phyloP scores from a whole-genome alignment of 2,329 filamentous ascomycete species.

The Bipolaris bicolor region DNA sequence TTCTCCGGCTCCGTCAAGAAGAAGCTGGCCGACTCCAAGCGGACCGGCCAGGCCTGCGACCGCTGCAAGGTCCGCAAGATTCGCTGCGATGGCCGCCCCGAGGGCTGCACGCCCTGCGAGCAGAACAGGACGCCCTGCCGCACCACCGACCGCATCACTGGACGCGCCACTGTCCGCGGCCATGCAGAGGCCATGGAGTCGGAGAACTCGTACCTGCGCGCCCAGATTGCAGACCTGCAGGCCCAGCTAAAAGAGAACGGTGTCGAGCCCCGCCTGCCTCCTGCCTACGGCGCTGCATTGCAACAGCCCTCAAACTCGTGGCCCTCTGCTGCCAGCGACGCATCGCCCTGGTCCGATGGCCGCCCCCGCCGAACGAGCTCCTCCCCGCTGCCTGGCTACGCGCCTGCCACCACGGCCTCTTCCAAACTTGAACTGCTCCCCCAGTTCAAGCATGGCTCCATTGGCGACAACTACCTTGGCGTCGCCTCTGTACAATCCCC shows the following conservation, averaged over 20 bases:
- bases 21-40: slow-evolving; percentile 60
- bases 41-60: slow-evolving; percentile 86
- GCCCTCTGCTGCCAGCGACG: slow-evolving; percentile 25
- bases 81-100: slow-evolving; percentile 78
- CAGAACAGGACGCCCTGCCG: slow-evolving; percentile 78
- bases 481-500: slow-evolving; percentile 67
- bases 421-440: slow-evolving; percentile 46
- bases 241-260: slow-evolving; percentile 67
- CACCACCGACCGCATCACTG: slow-evolving; percentile 86
- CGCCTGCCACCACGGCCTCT: slow-evolving; percentile 23
- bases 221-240: slow-evolving; percentile 72
- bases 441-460: slow-evolving; percentile 54
- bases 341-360: slow-evolving; percentile 30
- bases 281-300: slow-evolving; percentile 39
- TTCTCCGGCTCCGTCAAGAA: slow-evolving; percentile 55
- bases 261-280: slow-evolving; percentile 62
- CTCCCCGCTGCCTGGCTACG: slow-evolving; percentile 37
- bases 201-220: slow-evolving; percentile 70
- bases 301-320: slow-evolving; percentile 27
- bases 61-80: slow-evolving; percentile 90
- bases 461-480: slow-evolving; percentile 70
- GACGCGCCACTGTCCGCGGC: slow-evolving; percentile 77
- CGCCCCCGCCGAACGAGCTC: slow-evolving; percentile 30
- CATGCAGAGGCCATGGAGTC: slow-evolving; percentile 78
- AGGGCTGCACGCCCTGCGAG: slow-evolving; percentile 81